Percentiles rank a stretch among this genome's conserved stretches.
Evolutionary conservation across 192 early-diverging fungal species (phyloP).

Genomic region (Backusella sp.): DNA sequence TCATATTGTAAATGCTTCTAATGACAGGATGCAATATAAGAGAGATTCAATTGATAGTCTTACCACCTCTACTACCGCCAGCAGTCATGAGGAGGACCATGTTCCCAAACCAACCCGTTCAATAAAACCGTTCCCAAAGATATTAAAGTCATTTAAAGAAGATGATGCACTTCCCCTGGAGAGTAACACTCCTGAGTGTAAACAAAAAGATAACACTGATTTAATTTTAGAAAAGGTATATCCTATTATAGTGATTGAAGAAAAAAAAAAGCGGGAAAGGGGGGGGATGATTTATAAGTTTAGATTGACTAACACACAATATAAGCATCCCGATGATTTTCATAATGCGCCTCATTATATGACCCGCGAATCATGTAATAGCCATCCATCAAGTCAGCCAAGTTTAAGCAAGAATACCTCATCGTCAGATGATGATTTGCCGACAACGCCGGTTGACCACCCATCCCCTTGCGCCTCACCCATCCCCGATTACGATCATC

Average conservation of each 20-base stretch:
- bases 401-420: conserved; percentile 1
- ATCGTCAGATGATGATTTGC: background rate
- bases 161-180: background rate
- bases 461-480: background rate
- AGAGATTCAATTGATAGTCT: conserved; percentile 1
- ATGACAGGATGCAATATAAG: background rate
- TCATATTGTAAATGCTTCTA: conserved; percentile 1
- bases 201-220: background rate
- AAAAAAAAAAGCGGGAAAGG: background rate
- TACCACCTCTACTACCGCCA: conserved; percentile 4
- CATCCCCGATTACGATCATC: background rate
- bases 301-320: background rate
- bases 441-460: background rate
- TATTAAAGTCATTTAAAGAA: background rate
- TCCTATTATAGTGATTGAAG: background rate
- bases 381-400: background rate
- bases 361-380: background rate
- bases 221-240: background rate
- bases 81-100: background rate
- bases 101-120: background rate
- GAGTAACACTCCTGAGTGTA: background rate
- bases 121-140: background rate
- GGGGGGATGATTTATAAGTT: background rate
- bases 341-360: background rate
- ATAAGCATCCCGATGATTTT: background rate